phyloP scores from a whole-genome alignment of 768 basidiomycete species.

The Termitomyces sp. region DNA sequence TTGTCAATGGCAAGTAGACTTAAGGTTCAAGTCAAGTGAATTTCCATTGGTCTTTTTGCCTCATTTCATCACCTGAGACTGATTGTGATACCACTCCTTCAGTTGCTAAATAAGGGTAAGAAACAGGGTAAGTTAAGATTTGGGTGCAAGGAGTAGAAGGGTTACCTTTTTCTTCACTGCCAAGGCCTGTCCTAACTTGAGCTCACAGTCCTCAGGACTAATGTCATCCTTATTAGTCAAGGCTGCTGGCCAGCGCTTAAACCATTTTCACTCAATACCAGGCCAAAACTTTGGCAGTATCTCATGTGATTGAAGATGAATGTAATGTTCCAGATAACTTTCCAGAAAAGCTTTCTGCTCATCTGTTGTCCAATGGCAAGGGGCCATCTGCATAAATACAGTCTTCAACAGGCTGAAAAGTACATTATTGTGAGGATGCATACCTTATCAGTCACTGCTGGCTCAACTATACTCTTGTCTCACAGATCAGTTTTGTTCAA shows the following conservation, averaged over 20 bases:
- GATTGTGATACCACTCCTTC: not conserved
- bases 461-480: no score
- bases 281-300: not conserved
- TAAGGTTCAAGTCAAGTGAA: not conserved
- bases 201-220: not conserved
- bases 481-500: not conserved
- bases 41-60: not conserved
- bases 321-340: not conserved
- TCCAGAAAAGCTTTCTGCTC: not conserved
- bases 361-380: not conserved
- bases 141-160: no score
- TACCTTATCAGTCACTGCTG: not conserved
- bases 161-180: not conserved
- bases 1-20: not conserved
- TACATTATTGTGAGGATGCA: not conserved
- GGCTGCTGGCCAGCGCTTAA: not conserved
- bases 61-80: not conserved
- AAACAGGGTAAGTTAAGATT: not conserved
- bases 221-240: not conserved
- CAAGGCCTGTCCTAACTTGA: no score
- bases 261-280: not conserved
- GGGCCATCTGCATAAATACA: not conserved
- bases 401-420: no score
- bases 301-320: not conserved
- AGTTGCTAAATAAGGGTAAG: not conserved